Percentiles rank a stretch among this genome's conserved stretches.
Evolutionary conservation across 139 green algal species (phyloP).

Genomic region (Chlorella vulgaris): DNA sequence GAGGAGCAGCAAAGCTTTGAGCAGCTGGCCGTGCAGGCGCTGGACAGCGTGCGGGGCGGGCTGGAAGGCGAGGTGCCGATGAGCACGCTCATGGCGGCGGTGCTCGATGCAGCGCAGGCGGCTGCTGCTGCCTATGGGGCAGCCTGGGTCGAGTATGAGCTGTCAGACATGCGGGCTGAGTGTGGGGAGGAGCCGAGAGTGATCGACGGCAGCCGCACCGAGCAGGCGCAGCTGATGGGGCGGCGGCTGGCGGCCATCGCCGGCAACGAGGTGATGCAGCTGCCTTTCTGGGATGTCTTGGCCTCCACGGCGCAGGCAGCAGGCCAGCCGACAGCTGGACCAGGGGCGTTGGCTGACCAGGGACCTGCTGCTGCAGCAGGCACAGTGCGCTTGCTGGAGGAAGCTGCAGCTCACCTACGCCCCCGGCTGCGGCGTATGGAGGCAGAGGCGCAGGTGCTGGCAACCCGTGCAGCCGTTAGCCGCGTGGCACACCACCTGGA

Average conservation of each 20-base stretch:
- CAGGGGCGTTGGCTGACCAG: neutral
- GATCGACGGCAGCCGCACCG: constrained; percentile 9
- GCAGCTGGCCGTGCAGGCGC: constrained; percentile 3
- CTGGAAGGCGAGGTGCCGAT: neutral
- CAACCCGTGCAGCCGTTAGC: neutral
- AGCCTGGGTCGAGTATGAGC: constrained; percentile 45
- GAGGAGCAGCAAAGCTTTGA: constrained; percentile 42
- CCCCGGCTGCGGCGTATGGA: neutral
- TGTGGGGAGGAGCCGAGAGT: neutral
- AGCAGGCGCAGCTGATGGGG: constrained; percentile 7
- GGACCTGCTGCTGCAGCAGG: neutral
- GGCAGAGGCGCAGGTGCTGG: neutral
- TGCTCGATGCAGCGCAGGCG: constrained; percentile 13
- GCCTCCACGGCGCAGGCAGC: neutral
- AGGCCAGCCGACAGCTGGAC: neutral
- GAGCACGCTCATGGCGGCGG: constrained; percentile 1
- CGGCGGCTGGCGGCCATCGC: constrained; percentile 19
- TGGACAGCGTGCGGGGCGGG: constrained; percentile 2
- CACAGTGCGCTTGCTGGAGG: neutral
- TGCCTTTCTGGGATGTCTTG: neutral
- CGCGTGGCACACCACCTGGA: neutral
- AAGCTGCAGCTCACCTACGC: neutral
- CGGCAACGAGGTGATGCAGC: constrained; percentile 11
- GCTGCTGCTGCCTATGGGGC: constrained; percentile 10
- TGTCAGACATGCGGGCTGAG: constrained; percentile 16